These are phyloP conservation scores for Vaucheria bursata DNA, from an alignment of 352 stramenopile genomes.

Conservation along the genomic window DNA sequence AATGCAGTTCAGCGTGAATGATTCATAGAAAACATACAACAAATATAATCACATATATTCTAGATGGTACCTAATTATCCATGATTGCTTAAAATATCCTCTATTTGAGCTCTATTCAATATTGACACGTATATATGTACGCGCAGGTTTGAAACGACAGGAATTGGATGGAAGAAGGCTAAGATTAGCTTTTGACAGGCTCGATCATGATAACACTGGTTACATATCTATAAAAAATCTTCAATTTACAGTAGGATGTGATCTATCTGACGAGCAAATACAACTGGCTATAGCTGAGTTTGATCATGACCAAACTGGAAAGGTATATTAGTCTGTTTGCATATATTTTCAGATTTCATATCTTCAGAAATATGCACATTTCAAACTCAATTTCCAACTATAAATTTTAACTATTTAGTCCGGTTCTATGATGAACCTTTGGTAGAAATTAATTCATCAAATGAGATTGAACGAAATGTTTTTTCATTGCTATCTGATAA, in stretches of 20 bases:
- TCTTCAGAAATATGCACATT: no score
- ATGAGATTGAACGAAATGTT: no score
- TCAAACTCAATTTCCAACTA: no score
- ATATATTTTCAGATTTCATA: no score
- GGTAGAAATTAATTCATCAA: no score
- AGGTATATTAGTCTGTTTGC: no score
- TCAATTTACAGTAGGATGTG: slow-evolving; percentile 19
- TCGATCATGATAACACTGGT: slow-evolving; percentile 38
- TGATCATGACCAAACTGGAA: slow-evolving; percentile 26
- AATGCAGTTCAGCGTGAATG: not conserved
- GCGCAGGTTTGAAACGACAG: slow-evolving; percentile 19
- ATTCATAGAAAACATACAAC: not conserved
- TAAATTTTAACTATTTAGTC: no score
- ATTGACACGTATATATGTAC: not conserved
- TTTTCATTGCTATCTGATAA: no score
- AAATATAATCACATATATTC: not conserved
- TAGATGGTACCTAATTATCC: not conserved
- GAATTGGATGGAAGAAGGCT: slow-evolving; percentile 25
- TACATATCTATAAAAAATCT: slow-evolving; percentile 44
- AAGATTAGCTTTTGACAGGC: slow-evolving; percentile 40
- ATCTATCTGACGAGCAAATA: slow-evolving; percentile 16
- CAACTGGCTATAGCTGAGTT: slow-evolving; percentile 14
- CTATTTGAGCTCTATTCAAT: not conserved
- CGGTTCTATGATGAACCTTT: no score
- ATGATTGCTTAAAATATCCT: no score